These are phyloP conservation scores for Lepidium campestre DNA, from an alignment of 441 rosid genomes.

Conservation along the genomic window DNA sequence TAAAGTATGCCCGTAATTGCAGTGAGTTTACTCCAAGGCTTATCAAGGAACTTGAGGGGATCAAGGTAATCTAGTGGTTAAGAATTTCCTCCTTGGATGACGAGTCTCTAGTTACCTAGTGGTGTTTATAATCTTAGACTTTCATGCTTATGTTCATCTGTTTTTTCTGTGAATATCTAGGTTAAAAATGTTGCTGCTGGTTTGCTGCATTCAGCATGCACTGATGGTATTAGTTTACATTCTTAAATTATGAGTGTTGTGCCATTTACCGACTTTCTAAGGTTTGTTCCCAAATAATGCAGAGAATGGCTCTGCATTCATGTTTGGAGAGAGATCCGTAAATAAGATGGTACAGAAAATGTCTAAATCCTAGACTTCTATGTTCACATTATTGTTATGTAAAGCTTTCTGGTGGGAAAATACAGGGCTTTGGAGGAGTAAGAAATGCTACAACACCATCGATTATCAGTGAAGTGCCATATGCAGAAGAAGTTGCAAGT, in stretches of 20 bases:
- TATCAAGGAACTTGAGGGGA: slow-evolving; percentile 74
- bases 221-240: slow-evolving; percentile 52
- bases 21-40: slow-evolving; percentile 93
- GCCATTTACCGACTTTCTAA: slow-evolving; percentile 4
- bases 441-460: slow-evolving; percentile 52
- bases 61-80: slow-evolving; percentile 51
- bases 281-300: slow-evolving; percentile 28
- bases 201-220: slow-evolving; percentile 82
- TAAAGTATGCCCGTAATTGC: slow-evolving; percentile 29
- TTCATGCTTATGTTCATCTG: slow-evolving; percentile 11
- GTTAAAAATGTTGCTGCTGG: slow-evolving; percentile 82
- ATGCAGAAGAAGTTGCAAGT: slow-evolving; percentile 71
- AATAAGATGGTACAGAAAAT: slow-evolving; percentile 41
- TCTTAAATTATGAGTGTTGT: slow-evolving; percentile 7
- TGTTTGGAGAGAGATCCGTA: slow-evolving; percentile 70
- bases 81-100: not conserved
- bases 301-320: slow-evolving; percentile 76
- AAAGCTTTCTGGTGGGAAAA: slow-evolving; percentile 3
- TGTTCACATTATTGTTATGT: not conserved
- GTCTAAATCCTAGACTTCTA: not conserved
- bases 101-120: not conserved
- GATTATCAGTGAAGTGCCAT: slow-evolving; percentile 49
- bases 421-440: slow-evolving; percentile 54
- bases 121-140: slow-evolving; percentile 7
- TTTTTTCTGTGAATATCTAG: slow-evolving; percentile 33